These are phyloP conservation scores for Hibiscus syriacus DNA, from an alignment of 345 rosid genomes.

Conservation along the genomic window DNA sequence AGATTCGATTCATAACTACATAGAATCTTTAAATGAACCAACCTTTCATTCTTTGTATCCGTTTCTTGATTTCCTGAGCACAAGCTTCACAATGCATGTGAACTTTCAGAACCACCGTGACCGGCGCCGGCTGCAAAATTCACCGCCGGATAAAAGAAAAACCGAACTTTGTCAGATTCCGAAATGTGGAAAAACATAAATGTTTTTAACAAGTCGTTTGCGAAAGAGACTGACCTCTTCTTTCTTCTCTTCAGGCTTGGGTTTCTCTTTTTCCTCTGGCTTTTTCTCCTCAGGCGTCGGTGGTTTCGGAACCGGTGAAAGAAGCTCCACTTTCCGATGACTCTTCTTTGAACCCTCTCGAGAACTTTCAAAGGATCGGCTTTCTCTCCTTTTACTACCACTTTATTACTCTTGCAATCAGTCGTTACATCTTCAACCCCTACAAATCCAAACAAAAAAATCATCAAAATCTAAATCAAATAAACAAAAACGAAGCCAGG, in stretches of 20 bases:
- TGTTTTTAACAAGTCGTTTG: not conserved
- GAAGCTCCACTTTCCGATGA: slow-evolving; percentile 70
- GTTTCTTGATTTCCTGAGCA: slow-evolving; percentile 77
- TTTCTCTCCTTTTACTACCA: slow-evolving; percentile 88
- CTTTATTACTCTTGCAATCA: slow-evolving; percentile 67
- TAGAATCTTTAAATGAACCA: not conserved
- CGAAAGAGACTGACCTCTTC: slow-evolving; percentile 45
- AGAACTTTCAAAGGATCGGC: slow-evolving; percentile 87
- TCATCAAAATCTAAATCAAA: not conserved
- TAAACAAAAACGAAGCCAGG: not conserved
- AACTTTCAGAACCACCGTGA: slow-evolving; percentile 62
- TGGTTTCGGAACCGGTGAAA: slow-evolving; percentile 83
- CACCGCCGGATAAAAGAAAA: not conserved
- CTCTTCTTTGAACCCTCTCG: slow-evolving; percentile 76
- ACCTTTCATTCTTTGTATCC: slow-evolving; percentile 89
- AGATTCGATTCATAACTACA: slow-evolving; percentile 4
- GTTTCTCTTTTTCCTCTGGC: slow-evolving; percentile 40
- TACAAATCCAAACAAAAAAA: slow-evolving; percentile 10
- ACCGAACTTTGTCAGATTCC: not conserved
- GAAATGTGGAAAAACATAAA: not conserved
- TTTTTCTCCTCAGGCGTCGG: slow-evolving; percentile 54
- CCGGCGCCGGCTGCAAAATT: slow-evolving; percentile 46
- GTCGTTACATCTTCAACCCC: slow-evolving; percentile 88
- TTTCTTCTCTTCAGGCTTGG: slow-evolving; percentile 56
- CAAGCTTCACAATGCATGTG: slow-evolving; percentile 98